phyloP scores from a whole-genome alignment of 305 asterid genomes.

The Fraxinus greggii region DNA sequence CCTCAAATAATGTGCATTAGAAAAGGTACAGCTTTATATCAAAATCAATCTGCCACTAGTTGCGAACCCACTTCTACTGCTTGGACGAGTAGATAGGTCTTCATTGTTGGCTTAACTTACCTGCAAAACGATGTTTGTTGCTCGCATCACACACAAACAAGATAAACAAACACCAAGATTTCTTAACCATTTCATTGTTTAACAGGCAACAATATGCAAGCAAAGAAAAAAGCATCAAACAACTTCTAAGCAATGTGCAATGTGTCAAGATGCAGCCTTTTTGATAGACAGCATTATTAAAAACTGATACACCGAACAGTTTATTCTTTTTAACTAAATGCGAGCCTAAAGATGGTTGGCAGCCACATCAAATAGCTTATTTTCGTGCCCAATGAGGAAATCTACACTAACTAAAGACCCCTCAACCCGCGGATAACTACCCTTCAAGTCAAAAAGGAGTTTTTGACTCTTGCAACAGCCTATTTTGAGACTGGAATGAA shows the following conservation, averaged over 20 bases:
- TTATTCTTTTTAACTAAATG: background rate
- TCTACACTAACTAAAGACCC: background rate
- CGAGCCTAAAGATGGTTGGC: background rate
- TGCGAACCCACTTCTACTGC: background rate
- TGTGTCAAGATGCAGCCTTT: background rate
- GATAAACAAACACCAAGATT: background rate
- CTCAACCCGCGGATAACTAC: background rate
- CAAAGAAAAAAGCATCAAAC: background rate
- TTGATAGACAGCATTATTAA: background rate
- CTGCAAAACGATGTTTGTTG: slow-evolving; percentile 7
- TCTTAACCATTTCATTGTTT: background rate
- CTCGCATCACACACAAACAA: background rate
- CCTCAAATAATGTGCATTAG: slow-evolving; percentile 1
- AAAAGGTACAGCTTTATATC: background rate
- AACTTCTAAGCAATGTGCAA: background rate
- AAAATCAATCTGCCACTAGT: background rate
- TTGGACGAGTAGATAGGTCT: background rate
- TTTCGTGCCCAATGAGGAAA: background rate
- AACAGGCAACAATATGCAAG: background rate
- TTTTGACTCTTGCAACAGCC: background rate
- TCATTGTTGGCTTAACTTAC: background rate
- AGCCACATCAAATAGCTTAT: background rate
- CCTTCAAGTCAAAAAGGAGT: background rate
- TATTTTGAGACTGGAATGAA: background rate
- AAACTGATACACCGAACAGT: background rate